Evolutionary conservation across 306 rosid species (phyloP), one percentile per base, ranked within the genome.

Genomic region (Calophaca sinica): DNA sequence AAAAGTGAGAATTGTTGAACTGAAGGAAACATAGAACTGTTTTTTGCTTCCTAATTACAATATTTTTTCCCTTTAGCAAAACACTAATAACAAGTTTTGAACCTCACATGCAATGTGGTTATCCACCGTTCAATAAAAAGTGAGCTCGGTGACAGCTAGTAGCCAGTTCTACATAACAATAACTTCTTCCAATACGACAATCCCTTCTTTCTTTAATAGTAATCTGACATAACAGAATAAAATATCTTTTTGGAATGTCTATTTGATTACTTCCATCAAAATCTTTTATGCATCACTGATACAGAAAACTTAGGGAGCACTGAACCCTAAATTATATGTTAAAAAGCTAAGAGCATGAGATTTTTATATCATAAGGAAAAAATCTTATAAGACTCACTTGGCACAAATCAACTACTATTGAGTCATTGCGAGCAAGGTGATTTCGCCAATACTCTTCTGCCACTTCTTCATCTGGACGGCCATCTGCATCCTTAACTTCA

Each of bases 401-500:
- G 88, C 76, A 91, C 61, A 85, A 61, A 84, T 90, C 96, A 69
- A 93, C 98, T 65, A 90, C 69, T 42, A 90, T 80, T 48, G 98
- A 90, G 64, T 93, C 88, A 68, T 90, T 90, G 59, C 92, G 96
- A 66, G 93, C 93, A 80, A 89, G 90, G 86, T 90, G 96, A 86
- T 89, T 90, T 68, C 59, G 86, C 98, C 98, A 90, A 83, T 86
- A 86, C 84, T 93, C 98, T 70, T 88, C 91, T 4, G 91, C 96
- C 63, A 84, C 88, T 77, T 90, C 96, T 81, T 88, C 96, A 73
- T 89, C 90, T 20, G 86, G 88, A 58, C 87, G 80, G 39, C 91
- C 96, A 75, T 82, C 93, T 50, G 86, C 88, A 79, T 89, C 96
- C 80, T 89, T 89, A 63, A 89, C 93, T 82, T 90, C 97, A 31